These are phyloP conservation scores for Fomitopsis pinicola DNA, from an alignment of 1,284 basidiomycete genomes.

Conservation along the genomic window DNA sequence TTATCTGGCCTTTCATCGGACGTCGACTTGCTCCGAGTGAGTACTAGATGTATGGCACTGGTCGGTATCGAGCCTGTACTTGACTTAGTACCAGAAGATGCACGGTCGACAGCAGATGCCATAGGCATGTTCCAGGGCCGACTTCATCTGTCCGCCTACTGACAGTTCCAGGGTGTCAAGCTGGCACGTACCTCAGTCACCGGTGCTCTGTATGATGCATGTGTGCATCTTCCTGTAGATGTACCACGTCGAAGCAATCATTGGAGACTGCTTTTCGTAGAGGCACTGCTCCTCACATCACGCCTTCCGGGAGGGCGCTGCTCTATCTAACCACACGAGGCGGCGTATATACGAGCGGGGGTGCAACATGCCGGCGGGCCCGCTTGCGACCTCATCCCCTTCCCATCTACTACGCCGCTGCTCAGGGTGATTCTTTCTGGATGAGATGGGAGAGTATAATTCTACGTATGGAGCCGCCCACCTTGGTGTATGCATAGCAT, in stretches of 20 bases:
- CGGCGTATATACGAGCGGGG: not conserved
- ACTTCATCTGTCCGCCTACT: no score
- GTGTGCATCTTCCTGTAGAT: not conserved
- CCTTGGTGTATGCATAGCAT: constrained; percentile 17
- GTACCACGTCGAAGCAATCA: not conserved
- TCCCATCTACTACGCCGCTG: not conserved
- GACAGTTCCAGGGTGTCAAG: no score
- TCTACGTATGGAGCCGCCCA: constrained; percentile 19
- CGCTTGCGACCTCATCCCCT: not conserved
- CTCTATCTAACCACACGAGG: not conserved
- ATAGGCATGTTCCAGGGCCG: no score
- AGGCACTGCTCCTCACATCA: not conserved
- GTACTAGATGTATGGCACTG: no score
- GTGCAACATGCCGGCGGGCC: not conserved
- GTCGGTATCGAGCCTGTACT: no score
- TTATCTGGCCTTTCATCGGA: not conserved
- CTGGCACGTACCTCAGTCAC: not conserved
- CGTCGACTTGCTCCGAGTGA: not conserved
- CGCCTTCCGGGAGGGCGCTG: not conserved
- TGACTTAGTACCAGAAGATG: no score
- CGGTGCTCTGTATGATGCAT: not conserved
- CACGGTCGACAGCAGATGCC: no score
- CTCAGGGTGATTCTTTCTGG: not conserved
- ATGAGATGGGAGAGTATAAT: constrained; percentile 11
- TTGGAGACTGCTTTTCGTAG: not conserved